Percentiles rank a stretch among this genome's conserved stretches.
Evolutionary conservation across 768 basidiomycete genomes (phyloP).

Genomic region (Leccinum uliginosum): DNA sequence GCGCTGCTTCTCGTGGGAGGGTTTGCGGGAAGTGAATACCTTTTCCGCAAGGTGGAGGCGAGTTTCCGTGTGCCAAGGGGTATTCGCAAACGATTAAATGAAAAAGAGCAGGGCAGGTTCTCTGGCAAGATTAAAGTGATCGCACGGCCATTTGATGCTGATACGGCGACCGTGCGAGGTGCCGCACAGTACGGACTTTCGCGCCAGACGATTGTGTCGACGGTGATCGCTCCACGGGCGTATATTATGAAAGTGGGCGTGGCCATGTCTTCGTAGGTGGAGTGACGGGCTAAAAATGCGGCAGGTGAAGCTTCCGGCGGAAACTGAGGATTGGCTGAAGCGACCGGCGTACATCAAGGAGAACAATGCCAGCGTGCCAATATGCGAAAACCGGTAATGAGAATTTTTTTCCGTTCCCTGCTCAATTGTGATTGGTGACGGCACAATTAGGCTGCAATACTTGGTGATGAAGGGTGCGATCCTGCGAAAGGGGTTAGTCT

Average conservation of each 20-base stretch:
- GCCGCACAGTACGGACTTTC: constrained; percentile 87
- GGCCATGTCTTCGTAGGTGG: not conserved
- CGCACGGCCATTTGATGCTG: constrained; percentile 79
- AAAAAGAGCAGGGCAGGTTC: constrained; percentile 56
- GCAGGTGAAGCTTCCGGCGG: constrained; percentile 85
- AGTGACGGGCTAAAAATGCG: not conserved
- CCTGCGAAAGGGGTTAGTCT: constrained; percentile 74
- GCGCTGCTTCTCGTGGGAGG: constrained; percentile 88
- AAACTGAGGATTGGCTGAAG: constrained; percentile 76
- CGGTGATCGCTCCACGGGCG: constrained; percentile 74
- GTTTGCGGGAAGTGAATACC: constrained; percentile 82
- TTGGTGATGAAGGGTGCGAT: constrained; percentile 86
- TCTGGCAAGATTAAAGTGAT: constrained; percentile 64
- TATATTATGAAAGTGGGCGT: constrained; percentile 78
- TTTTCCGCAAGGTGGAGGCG: constrained; percentile 76
- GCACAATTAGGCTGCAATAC: constrained; percentile 66
- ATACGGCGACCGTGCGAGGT: constrained; percentile 84
- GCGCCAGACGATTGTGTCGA: constrained; percentile 70
- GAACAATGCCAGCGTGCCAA: constrained; percentile 70
- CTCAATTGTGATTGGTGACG: constrained; percentile 8
- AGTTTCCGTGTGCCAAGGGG: constrained; percentile 19
- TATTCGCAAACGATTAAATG: constrained; percentile 6
- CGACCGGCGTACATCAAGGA: constrained; percentile 80
- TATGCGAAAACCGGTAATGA: constrained; percentile 78
- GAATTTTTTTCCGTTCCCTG: not conserved